These are phyloP conservation scores for Leccinum incarnatum DNA, from an alignment of 768 basidiomycete genomes.

Conservation along the genomic window DNA sequence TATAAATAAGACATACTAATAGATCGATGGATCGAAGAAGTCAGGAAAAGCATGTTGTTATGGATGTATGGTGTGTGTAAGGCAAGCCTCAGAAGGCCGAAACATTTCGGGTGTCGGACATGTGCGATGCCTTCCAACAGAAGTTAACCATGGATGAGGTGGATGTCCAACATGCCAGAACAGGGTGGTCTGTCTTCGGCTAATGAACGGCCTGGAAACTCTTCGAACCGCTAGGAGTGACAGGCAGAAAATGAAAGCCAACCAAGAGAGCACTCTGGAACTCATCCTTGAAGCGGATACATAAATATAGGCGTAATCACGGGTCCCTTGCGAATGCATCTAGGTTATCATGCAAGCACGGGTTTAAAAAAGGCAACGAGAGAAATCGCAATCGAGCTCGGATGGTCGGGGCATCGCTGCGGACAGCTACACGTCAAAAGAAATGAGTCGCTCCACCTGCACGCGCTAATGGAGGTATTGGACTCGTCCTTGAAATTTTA, in stretches of 20 bases:
- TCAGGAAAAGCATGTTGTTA: conserved; percentile 1
- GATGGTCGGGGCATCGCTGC: not conserved
- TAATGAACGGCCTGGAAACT: not conserved
- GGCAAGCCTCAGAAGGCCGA: not conserved
- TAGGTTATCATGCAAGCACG: not conserved
- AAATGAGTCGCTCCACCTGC: not conserved
- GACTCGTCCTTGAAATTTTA: conserved; percentile 1
- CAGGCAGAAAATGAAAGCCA: not conserved
- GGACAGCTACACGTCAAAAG: not conserved
- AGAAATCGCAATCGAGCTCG: not conserved
- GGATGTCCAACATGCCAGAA: not conserved
- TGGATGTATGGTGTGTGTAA: not conserved
- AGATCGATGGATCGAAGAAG: conserved; percentile 3
- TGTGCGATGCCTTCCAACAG: not conserved
- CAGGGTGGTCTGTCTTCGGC: not conserved
- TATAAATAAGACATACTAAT: conserved; percentile 15
- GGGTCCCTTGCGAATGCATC: not conserved
- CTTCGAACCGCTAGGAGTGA: not conserved
- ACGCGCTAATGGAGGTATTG: not conserved
- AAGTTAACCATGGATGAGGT: not conserved
- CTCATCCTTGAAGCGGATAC: not conserved
- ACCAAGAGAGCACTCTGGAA: not conserved
- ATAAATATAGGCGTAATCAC: not conserved
- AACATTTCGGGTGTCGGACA: not conserved
- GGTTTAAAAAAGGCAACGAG: not conserved